These are phyloP conservation scores for Linaria vulgaris DNA, from an alignment of 257 asterid genomes.

Conservation along the genomic window DNA sequence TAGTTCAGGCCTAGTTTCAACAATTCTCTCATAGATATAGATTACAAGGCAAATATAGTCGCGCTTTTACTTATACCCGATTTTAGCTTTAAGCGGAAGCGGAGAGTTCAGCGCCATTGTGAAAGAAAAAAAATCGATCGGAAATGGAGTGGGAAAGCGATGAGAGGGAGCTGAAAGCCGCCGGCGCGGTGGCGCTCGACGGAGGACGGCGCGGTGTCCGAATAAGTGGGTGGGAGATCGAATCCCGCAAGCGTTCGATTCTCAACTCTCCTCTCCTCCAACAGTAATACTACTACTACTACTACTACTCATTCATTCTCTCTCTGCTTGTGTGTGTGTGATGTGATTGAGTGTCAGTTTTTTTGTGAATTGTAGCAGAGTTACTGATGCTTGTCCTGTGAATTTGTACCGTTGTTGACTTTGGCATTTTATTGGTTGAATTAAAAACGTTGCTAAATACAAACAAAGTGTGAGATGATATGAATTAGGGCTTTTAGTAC, in stretches of 20 bases:
- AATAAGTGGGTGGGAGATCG: constrained; percentile 79
- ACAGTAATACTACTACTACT: constrained; percentile 35
- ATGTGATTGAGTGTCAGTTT: not conserved
- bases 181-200: constrained; percentile 54
- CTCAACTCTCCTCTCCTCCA: constrained; percentile 72
- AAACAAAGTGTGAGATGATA: not conserved
- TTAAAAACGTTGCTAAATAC: not conserved
- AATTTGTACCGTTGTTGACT: constrained; percentile 22
- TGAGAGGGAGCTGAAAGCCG: constrained; percentile 52
- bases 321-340: not conserved
- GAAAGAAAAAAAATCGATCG: too few relatives aligned
- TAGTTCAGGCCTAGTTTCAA: too few relatives aligned
- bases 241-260: constrained; percentile 74
- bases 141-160: constrained; percentile 61
- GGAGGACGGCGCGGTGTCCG: constrained; percentile 46
- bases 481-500: not conserved
- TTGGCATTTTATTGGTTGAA: constrained; percentile 1
- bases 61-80: too few relatives aligned
- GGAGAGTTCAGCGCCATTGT: too few relatives aligned
- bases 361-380: not conserved
- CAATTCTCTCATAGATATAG: too few relatives aligned
- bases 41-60: too few relatives aligned
- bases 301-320: not conserved
- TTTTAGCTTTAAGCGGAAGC: too few relatives aligned
- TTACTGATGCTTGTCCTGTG: not conserved